Evolutionary conservation across 2,329 filamentous ascomycete species (phyloP), one percentile per base, ranked within the genome.

Genomic region (Cladosporium cucumerinum): DNA sequence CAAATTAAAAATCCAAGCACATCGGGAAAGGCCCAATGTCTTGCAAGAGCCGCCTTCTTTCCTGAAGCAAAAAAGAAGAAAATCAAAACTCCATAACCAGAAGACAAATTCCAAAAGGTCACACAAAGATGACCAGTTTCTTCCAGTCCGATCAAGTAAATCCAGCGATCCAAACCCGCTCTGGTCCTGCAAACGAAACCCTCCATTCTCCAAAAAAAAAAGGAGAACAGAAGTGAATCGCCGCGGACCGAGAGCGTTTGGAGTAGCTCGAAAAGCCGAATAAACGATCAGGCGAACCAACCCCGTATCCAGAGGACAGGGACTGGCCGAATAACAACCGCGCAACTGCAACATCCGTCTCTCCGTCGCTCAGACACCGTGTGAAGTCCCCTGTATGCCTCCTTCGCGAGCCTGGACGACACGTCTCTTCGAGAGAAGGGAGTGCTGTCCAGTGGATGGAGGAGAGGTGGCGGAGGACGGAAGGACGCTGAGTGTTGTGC

Each of bases 241-340:
- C 28, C 36, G 55, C 46, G 51, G 28, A 23, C 46, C 61, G 36
- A 48, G 30, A 64, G 43, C 61, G 63, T 61, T 61, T 63, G 52
- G 46, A 62, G 57, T 59, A 66, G 61, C 39, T 63, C 34, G 61
- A 21, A 46, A 46, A 62, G 57, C 54, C 60, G 46, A 26, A 34
- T 49, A 34, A 57, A 39, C 61, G 39, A 57, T 59, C 58, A 43
- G 61, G 55, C 61, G 67, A 74, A 72, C 68, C 73, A 73, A 75
- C 73, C 74, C 74, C 68, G 52, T 66, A 70, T 74, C 72, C 69
- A 69, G 60, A 66, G 70, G 74, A 76, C 69, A 75, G 69, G 74
- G 74, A 76, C 69, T 49, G 66, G 69, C 67, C 70, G 67, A 71
- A 66, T 66, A 66, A 70, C 70, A 72, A 74, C 72, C 70, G 72